A percentile compares a stretch with the other conserved stretches of the same genome.
phyloP scores from a whole-genome alignment of 2,329 filamentous ascomycete genomes.

The Emergomyces pasteurianus region DNA sequence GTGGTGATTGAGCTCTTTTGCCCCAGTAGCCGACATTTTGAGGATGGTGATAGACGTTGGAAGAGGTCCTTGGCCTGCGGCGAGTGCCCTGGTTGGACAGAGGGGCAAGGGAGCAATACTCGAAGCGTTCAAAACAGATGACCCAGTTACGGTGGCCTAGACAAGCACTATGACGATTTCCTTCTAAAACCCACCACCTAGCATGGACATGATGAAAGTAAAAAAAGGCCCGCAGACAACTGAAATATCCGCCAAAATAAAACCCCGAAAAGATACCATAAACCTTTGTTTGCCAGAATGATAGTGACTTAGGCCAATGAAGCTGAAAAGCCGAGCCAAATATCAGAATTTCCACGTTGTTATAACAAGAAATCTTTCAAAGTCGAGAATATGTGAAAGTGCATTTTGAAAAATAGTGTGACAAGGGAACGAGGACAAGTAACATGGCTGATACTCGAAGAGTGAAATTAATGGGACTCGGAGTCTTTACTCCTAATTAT shows the following conservation, averaged over 20 bases:
- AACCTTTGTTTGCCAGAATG: neutral
- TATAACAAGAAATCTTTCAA: neutral
- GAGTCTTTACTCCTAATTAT: neutral
- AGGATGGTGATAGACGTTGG: neutral
- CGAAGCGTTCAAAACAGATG: neutral
- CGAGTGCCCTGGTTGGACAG: neutral
- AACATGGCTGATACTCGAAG: neutral
- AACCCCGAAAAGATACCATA: neutral
- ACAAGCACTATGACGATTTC: neutral
- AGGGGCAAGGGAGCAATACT: neutral
- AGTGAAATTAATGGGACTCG: neutral
- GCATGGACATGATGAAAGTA: neutral
- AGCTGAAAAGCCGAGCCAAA: too few relatives aligned
- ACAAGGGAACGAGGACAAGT: too few relatives aligned
- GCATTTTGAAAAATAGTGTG: neutral
- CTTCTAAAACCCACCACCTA: neutral
- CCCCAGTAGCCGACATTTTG: too few relatives aligned
- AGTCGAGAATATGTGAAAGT: neutral
- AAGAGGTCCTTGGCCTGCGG: neutral
- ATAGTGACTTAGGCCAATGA: neutral
- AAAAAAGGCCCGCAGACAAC: neutral
- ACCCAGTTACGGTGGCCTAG: neutral
- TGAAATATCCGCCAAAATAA: neutral
- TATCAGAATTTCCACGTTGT: neutral
- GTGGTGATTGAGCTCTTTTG: too few relatives aligned